These are phyloP conservation scores for Sporothrix luriei DNA, from an alignment of 2,329 filamentous ascomycete species.

Conservation along the genomic window DNA sequence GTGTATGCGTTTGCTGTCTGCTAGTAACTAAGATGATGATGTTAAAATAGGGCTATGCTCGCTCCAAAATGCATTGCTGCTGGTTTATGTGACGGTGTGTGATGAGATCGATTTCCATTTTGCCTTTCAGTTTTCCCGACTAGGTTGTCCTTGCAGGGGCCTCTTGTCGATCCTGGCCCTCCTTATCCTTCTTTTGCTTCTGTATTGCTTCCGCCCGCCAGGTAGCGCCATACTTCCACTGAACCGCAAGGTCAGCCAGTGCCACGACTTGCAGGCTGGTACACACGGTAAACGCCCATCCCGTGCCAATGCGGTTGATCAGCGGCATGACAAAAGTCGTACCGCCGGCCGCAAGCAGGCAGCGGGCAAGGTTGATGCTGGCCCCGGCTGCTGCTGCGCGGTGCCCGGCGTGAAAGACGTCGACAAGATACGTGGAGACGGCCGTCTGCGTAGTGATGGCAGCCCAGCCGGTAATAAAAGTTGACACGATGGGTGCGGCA, in stretches of 20 bases:
- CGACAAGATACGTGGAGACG: constrained; percentile 63
- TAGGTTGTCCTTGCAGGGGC: not conserved
- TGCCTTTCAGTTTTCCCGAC: not conserved
- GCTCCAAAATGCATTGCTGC: not conserved
- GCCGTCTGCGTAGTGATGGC: constrained; percentile 65
- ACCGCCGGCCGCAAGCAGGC: constrained; percentile 60
- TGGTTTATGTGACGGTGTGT: not conserved
- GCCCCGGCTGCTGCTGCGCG: constrained; percentile 64
- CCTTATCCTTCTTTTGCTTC: not conserved
- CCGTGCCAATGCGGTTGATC: constrained; percentile 58
- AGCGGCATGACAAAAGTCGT: constrained; percentile 63
- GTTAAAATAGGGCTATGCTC: not conserved
- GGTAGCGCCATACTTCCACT: constrained; percentile 56
- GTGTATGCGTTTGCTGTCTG: not conserved
- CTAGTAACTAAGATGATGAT: not conserved
- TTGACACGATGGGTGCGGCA: constrained; percentile 58
- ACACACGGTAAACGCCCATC: constrained; percentile 63
- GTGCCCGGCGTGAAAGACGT: constrained; percentile 56
- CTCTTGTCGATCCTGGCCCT: not conserved
- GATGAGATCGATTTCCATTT: not conserved
- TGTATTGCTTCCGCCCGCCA: constrained; percentile 41
- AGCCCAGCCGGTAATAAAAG: constrained; percentile 60
- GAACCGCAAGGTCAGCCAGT: constrained; percentile 53
- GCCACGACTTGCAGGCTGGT: constrained; percentile 53
- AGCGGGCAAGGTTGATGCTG: constrained; percentile 66